Conservation (phyloP, 805 yeast genomes). For the Kuraishia piskuri region DNA sequence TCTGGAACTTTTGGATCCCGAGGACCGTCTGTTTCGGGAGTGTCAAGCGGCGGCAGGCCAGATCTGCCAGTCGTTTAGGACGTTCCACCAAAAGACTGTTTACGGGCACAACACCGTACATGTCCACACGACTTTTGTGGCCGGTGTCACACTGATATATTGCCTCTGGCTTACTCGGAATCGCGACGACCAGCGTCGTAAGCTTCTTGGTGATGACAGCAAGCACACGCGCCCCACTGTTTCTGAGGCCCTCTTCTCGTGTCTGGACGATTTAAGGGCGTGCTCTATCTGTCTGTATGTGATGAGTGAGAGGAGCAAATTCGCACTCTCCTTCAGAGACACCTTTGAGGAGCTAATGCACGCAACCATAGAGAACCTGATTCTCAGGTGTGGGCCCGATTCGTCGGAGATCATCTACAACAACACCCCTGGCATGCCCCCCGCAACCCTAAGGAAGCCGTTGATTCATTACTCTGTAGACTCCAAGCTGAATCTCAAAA, state of each 20-base stretch:
- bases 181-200: conserved; percentile 47
- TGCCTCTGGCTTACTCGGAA: conserved; percentile 62
- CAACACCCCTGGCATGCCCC: conserved; percentile 45
- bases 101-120: conserved; percentile 59
- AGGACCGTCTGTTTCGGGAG: conserved; percentile 49
- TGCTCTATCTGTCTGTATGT: conserved; percentile 58
- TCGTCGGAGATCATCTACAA: conserved; percentile 46
- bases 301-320: conserved; percentile 57
- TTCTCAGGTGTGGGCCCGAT: conserved; percentile 56
- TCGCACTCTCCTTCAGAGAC: conserved; percentile 55
- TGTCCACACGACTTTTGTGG: conserved; percentile 58
- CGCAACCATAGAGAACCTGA: conserved; percentile 55
- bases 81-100: conserved; percentile 53
- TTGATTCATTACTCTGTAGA: conserved; percentile 26
- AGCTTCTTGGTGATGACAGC: conserved; percentile 44
- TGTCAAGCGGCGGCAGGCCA: conserved; percentile 71
- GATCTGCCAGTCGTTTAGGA: conserved; percentile 55
- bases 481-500: conserved; percentile 18
- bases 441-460: conserved; percentile 43
- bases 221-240: conserved; percentile 54
- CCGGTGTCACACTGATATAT: conserved; percentile 59
- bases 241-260: conserved; percentile 42
- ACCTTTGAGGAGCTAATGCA: conserved; percentile 60
- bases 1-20: conserved; percentile 51
- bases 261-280: conserved; percentile 55